Evolutionary conservation across 768 basidiomycete species (phyloP).

Genomic region (Fomitopsis pulvina): DNA sequence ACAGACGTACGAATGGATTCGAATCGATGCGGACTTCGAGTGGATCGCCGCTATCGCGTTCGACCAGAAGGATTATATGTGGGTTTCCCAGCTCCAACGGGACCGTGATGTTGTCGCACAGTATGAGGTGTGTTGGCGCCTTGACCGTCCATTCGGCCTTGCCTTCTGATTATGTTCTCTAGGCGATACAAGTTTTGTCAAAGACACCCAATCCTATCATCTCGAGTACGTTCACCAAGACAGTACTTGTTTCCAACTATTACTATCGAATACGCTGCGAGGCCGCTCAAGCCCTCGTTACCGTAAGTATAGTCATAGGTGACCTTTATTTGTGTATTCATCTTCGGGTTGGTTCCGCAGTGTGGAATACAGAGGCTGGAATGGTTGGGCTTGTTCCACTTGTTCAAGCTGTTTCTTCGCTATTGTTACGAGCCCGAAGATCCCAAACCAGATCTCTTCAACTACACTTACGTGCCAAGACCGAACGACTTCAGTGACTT

Average conservation of each 20-base stretch:
- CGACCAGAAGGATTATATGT: constrained; percentile 97
- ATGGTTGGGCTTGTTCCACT: constrained; percentile 88
- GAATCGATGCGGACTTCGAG: constrained; percentile 98
- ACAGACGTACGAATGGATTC: constrained; percentile 98
- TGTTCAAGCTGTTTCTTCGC: constrained; percentile 90
- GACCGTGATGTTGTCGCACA: constrained; percentile 97
- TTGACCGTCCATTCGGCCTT: background rate
- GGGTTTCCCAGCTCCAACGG: constrained; percentile 92
- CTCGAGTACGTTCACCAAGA: constrained; percentile 88
- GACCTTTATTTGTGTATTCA: background rate
- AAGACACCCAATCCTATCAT: constrained; percentile 80
- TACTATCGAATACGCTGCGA: constrained; percentile 95
- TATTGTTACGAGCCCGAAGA: constrained; percentile 90
- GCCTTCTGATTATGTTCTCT: background rate
- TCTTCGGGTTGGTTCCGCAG: constrained; percentile 39
- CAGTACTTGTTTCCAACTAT: constrained; percentile 91
- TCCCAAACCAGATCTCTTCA: constrained; percentile 73
- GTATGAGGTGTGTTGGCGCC: constrained; percentile 67
- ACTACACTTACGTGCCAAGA: constrained; percentile 85
- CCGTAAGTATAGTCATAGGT: constrained; percentile 40
- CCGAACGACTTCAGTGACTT: constrained; percentile 93
- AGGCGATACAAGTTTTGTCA: constrained; percentile 89
- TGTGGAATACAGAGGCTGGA: constrained; percentile 80
- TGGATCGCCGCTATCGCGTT: constrained; percentile 94
- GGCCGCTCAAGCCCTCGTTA: constrained; percentile 79